Percentiles rank a stretch among this genome's conserved stretches.
These are phyloP conservation scores for Xylariales sp. DNA, from an alignment of 2,329 filamentous ascomycete species.

Conservation along the genomic window DNA sequence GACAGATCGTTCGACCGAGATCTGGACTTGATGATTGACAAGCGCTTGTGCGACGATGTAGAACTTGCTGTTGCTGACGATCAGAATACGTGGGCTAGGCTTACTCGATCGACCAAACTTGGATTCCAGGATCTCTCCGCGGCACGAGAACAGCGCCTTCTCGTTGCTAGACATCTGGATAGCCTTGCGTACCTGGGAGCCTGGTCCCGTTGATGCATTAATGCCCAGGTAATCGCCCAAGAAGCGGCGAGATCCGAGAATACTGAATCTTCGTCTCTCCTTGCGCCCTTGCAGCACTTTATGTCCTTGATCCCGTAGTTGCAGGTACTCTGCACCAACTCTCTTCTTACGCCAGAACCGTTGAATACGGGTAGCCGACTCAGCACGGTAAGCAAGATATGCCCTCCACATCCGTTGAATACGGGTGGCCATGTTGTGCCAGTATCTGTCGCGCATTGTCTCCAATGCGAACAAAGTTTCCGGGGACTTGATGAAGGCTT, in stretches of 20 bases:
- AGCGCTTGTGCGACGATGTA: constrained; percentile 85
- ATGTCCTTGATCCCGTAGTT: constrained; percentile 85
- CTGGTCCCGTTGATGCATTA: constrained; percentile 73
- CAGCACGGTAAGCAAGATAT: constrained; percentile 85
- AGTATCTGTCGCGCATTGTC: constrained; percentile 96
- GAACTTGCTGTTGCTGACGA: constrained; percentile 81
- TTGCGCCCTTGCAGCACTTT: constrained; percentile 77
- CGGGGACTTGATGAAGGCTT: constrained; percentile 97
- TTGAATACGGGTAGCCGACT: constrained; percentile 91
- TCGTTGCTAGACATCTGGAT: constrained; percentile 71
- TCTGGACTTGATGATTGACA: constrained; percentile 76
- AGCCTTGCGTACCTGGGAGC: constrained; percentile 72
- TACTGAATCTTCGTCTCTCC: constrained; percentile 84
- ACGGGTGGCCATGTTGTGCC: constrained; percentile 98
- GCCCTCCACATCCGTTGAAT: constrained; percentile 98
- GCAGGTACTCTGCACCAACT: constrained; percentile 82
- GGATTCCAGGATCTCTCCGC: constrained; percentile 82
- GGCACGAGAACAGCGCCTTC: constrained; percentile 80
- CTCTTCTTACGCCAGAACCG: constrained; percentile 93
- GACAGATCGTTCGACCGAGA: constrained; percentile 76
- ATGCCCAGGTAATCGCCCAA: constrained; percentile 92
- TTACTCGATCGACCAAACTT: constrained; percentile 98
- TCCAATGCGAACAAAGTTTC: constrained; percentile 96
- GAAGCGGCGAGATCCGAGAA: constrained; percentile 88
- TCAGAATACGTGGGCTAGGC: constrained; percentile 75